Conservation (phyloP, 2,329 filamentous ascomycete genomes). For the Aureobasidium sp. region DNA sequence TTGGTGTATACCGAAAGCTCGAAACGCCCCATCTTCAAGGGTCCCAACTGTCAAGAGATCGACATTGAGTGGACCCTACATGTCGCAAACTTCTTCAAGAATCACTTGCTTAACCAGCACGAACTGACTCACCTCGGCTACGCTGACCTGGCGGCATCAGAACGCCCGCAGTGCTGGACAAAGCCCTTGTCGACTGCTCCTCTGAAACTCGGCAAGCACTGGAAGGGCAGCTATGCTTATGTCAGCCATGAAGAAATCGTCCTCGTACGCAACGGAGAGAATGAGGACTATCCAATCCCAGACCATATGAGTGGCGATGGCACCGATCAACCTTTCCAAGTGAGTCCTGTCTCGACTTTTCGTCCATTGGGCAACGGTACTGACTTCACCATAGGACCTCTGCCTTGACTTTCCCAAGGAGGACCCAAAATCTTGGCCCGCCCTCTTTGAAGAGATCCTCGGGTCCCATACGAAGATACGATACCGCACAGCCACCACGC, state of each 20-base stretch:
- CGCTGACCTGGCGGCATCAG: neutral
- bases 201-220: constrained; percentile 33
- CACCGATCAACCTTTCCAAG: constrained; percentile 23
- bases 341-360: constrained; percentile 16
- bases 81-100: constrained; percentile 45
- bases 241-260: constrained; percentile 25
- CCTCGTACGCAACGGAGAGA: constrained; percentile 18
- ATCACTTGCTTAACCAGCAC: constrained; percentile 38
- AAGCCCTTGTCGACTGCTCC: constrained; percentile 28
- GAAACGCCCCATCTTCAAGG: constrained; percentile 33
- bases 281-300: constrained; percentile 15
- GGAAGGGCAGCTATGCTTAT: constrained; percentile 44
- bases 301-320: constrained; percentile 28
- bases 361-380: neutral
- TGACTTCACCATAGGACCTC: constrained; percentile 22
- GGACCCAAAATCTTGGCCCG: constrained; percentile 27
- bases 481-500: constrained; percentile 19
- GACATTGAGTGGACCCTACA: constrained; percentile 41
- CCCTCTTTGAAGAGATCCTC: constrained; percentile 33
- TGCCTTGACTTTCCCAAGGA: constrained; percentile 24
- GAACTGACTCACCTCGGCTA: neutral
- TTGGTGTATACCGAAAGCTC: constrained; percentile 33
- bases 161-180: constrained; percentile 25
- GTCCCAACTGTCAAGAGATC: constrained; percentile 28
- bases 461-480: constrained; percentile 24